These are phyloP conservation scores for Pholiota adiposa DNA, from an alignment of 1,284 basidiomycete genomes.

Conservation along the genomic window DNA sequence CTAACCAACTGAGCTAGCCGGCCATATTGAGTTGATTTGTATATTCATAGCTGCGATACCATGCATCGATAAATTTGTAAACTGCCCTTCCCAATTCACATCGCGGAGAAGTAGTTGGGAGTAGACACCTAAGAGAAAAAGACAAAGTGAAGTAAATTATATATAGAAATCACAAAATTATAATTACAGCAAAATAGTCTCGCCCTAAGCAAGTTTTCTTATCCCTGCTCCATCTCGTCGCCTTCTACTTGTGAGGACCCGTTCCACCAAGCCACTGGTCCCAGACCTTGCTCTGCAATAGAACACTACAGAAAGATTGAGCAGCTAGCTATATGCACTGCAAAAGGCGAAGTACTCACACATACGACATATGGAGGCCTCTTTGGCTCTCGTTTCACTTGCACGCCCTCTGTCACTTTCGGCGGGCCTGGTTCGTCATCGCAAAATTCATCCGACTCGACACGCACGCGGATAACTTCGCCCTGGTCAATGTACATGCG, in stretches of 20 bases:
- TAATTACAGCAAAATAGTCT: not conserved
- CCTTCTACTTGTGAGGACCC: constrained; percentile 46
- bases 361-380: constrained; percentile 77
- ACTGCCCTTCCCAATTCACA: no score
- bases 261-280: constrained; percentile 76
- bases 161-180: not conserved
- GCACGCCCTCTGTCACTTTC: constrained; percentile 71
- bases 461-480: constrained; percentile 86
- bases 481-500: constrained; percentile 87
- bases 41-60: not conserved
- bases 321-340: no score
- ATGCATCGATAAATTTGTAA: no score
- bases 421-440: constrained; percentile 91
- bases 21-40: no score
- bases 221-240: constrained; percentile 47
- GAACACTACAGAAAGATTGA: constrained; percentile 63
- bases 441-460: constrained; percentile 88
- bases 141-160: not conserved
- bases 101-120: no score
- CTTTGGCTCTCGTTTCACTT: constrained; percentile 51
- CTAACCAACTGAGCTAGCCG: constrained; percentile 14
- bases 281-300: constrained; percentile 89
- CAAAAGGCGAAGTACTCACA: constrained; percentile 48
- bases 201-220: not conserved
- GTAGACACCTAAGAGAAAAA: no score